Conservation (phyloP, 106 monocot genomes). For the Xerophyta viscosa region DNA sequence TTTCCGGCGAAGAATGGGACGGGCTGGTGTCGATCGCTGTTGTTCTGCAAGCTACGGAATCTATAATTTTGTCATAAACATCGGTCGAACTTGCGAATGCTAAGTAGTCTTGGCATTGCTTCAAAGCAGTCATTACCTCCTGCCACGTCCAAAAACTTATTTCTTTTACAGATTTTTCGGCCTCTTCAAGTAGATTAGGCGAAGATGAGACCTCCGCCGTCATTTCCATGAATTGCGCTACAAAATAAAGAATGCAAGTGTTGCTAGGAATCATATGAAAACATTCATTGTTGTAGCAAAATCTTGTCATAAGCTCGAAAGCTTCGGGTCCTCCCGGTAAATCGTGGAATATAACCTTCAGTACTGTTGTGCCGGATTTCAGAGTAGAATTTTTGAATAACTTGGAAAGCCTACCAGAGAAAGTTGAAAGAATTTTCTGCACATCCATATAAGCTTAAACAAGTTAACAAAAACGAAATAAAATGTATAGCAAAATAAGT, state of each 20-base stretch:
- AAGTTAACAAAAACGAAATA: too few relatives aligned
- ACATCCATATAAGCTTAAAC: too few relatives aligned
- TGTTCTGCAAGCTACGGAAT: slow-evolving; percentile 38
- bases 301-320: slow-evolving; percentile 52
- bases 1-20: slow-evolving; percentile 62
- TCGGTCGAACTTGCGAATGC: slow-evolving; percentile 15
- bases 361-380: slow-evolving; percentile 12
- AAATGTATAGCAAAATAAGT: too few relatives aligned
- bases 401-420: slow-evolving; percentile 39
- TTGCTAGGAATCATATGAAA: slow-evolving; percentile 38
- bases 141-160: slow-evolving; percentile 62
- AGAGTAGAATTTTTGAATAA: slow-evolving; percentile 25
- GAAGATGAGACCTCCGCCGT: slow-evolving; percentile 9
- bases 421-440: slow-evolving; percentile 65
- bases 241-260: slow-evolving; percentile 34
- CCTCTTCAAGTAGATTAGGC: slow-evolving; percentile 29
- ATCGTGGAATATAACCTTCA: slow-evolving; percentile 43
- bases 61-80: slow-evolving; percentile 36
- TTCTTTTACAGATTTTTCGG: slow-evolving; percentile 31
- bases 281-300: slow-evolving; percentile 48
- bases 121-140: slow-evolving; percentile 44
- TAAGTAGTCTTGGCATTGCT: slow-evolving; percentile 49
- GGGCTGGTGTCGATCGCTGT: slow-evolving; percentile 42
- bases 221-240: slow-evolving; percentile 56
- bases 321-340: slow-evolving; percentile 67